A percentile compares a stretch with the other conserved stretches of the same genome.
Conservation (phyloP, 2,329 filamentous ascomycete genomes). For the Fusarium brachygibbosum region DNA sequence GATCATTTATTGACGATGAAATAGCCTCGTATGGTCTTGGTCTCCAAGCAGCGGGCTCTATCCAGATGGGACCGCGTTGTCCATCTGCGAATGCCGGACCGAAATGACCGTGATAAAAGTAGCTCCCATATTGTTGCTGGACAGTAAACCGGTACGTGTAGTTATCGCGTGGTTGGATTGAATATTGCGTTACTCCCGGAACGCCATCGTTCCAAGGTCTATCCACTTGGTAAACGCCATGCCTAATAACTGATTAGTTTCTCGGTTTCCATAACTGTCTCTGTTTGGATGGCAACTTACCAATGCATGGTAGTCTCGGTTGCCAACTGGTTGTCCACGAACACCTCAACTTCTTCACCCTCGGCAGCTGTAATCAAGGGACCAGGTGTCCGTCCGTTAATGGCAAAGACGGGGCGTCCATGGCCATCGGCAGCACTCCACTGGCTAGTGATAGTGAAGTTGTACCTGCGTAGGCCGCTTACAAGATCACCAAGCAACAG, state of each 20-base stretch:
- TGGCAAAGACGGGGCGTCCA: constrained; percentile 7
- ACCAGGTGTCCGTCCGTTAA: constrained; percentile 23
- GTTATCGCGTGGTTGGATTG: not conserved
- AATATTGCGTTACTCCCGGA: constrained; percentile 1
- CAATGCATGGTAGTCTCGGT: constrained; percentile 27
- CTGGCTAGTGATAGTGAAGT: not conserved
- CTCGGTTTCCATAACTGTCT: accelerated
- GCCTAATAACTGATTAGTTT: not conserved
- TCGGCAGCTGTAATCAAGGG: constrained; percentile 9
- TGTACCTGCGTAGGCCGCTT: not conserved
- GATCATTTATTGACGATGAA: not conserved
- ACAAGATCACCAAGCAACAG: not conserved
- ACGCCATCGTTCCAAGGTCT: constrained; percentile 8
- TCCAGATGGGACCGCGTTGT: constrained; percentile 3
- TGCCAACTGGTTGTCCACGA: constrained; percentile 4
- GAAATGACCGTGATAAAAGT: not conserved
- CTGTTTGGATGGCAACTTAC: not conserved
- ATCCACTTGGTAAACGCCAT: not conserved
- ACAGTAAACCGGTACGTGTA: constrained; percentile 1
- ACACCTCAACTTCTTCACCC: constrained; percentile 15
- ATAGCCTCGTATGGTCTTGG: not conserved
- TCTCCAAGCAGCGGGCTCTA: not conserved
- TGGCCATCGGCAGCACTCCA: constrained; percentile 10
- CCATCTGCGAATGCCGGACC: not conserved
- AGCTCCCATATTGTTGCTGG: not conserved